A percentile compares a stretch with the other conserved stretches of the same genome.
Evolutionary conservation across 2,329 filamentous ascomycete genomes (phyloP).

Genomic region (Ceratocystis destructans): DNA sequence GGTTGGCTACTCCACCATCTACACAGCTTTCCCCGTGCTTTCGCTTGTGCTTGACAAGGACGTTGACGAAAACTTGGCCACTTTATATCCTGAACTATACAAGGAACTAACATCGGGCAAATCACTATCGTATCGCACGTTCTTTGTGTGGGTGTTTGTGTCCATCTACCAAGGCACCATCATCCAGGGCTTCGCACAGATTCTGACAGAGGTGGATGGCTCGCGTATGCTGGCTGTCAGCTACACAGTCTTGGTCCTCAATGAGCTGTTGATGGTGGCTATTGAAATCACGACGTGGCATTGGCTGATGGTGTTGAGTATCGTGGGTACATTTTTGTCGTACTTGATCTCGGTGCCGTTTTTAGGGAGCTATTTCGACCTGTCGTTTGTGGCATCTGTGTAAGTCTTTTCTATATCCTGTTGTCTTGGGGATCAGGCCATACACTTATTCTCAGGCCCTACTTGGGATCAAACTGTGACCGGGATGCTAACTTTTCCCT

Average conservation of each 20-base stretch:
- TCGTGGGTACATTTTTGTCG: slow-evolving; percentile 68
- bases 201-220: slow-evolving; percentile 66
- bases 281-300: slow-evolving; percentile 97
- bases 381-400: slow-evolving; percentile 60
- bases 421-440: not conserved
- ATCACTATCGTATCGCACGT: slow-evolving; percentile 79
- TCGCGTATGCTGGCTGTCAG: slow-evolving; percentile 73
- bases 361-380: slow-evolving; percentile 76
- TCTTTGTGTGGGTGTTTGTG: slow-evolving; percentile 92
- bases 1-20: slow-evolving; percentile 90
- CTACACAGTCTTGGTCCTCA: slow-evolving; percentile 83
- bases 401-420: slow-evolving; percentile 29
- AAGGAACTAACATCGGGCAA: slow-evolving; percentile 87
- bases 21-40: slow-evolving; percentile 86
- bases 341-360: slow-evolving; percentile 78
- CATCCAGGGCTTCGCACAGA: slow-evolving; percentile 86
- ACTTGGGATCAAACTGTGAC: too few relatives aligned
- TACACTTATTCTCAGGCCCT: not conserved
- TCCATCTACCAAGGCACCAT: slow-evolving; percentile 90
- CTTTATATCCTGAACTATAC: slow-evolving; percentile 92
- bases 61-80: slow-evolving; percentile 85
- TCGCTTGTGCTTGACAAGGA: slow-evolving; percentile 89
- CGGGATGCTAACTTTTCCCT: not conserved
- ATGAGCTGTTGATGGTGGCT: slow-evolving; percentile 94
- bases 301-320: slow-evolving; percentile 71